phyloP scores from a whole-genome alignment of 176 grass and related monocot genomes.

The Bonia amplexicaulis region DNA sequence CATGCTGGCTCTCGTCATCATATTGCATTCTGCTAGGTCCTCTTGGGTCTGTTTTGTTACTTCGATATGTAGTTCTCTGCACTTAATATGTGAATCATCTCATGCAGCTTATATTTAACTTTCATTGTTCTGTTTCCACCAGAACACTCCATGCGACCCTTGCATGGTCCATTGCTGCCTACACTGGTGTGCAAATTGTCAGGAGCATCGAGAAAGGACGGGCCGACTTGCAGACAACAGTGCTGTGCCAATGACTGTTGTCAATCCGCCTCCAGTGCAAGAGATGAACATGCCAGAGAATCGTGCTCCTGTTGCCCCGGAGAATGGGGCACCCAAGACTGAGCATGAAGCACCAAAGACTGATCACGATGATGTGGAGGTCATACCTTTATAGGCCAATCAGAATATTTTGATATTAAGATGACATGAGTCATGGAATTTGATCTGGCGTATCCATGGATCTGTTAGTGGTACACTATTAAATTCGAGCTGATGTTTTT shows the following conservation, averaged over 20 bases:
- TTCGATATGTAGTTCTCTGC: not conserved
- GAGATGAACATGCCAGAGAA: slow-evolving; percentile 63
- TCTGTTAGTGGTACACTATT: not conserved
- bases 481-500: not conserved
- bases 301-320: not conserved
- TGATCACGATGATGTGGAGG: slow-evolving; percentile 52
- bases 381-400: slow-evolving; percentile 55
- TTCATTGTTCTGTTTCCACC: slow-evolving; percentile 13
- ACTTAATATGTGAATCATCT: not conserved
- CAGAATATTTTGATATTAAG: slow-evolving; percentile 2
- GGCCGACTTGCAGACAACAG: slow-evolving; percentile 63
- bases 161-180: slow-evolving; percentile 90
- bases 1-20: not conserved
- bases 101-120: not conserved
- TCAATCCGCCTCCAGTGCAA: slow-evolving; percentile 74
- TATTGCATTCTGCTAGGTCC: not conserved
- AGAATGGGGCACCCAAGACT: slow-evolving; percentile 27
- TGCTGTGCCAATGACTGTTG: slow-evolving; percentile 65
- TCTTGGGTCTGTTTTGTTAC: not conserved
- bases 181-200: slow-evolving; percentile 93
- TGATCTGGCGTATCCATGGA: not conserved
- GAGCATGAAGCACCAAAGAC: slow-evolving; percentile 20
- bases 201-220: slow-evolving; percentile 91
- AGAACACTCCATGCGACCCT: slow-evolving; percentile 88
- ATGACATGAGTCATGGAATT: not conserved